A percentile compares a stretch with the other conserved stretches of the same genome.
phyloP scores from a whole-genome alignment of 305 asterid species.

The Rubia peregrina region DNA sequence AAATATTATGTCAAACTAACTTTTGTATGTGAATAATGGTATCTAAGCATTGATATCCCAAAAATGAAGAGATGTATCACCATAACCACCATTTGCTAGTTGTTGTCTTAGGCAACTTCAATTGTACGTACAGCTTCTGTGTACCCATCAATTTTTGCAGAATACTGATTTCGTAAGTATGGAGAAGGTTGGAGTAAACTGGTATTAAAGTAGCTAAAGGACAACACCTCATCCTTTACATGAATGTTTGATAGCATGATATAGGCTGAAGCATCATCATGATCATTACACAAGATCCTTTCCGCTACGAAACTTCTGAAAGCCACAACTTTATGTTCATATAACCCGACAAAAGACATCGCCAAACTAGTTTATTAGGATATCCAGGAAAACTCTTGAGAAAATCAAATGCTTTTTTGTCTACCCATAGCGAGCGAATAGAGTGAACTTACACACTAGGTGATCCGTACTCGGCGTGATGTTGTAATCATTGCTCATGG shows the following conservation, averaged over 20 bases:
- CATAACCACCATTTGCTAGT: too few relatives aligned
- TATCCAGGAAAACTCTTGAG: slow-evolving; percentile 31
- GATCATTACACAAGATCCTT: slow-evolving; percentile 49
- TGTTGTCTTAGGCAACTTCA: too few relatives aligned
- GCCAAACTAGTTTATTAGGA: slow-evolving; percentile 67
- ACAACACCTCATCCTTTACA: too few relatives aligned
- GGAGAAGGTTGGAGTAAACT: too few relatives aligned
- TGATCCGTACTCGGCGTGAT: slow-evolving; percentile 58
- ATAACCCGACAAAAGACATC: slow-evolving; percentile 68
- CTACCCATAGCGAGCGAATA: slow-evolving; percentile 56
- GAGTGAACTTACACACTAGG: slow-evolving; percentile 58
- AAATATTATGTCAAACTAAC: too few relatives aligned
- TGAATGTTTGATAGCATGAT: slow-evolving; percentile 61
- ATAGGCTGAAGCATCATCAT: slow-evolving; percentile 59
- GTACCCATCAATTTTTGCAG: too few relatives aligned
- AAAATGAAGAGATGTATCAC: too few relatives aligned
- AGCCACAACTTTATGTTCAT: slow-evolving; percentile 38
- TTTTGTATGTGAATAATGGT: too few relatives aligned
- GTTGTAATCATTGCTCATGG: slow-evolving; percentile 46
- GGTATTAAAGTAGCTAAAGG: too few relatives aligned
- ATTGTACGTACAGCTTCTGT: too few relatives aligned
- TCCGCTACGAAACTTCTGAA: slow-evolving; percentile 59
- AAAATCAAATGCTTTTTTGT: slow-evolving; percentile 47
- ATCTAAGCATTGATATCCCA: too few relatives aligned
- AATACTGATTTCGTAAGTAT: too few relatives aligned